Evolutionary conservation across 2,329 filamentous ascomycete genomes (phyloP).

Genomic region (Cladophialophora yegresii): DNA sequence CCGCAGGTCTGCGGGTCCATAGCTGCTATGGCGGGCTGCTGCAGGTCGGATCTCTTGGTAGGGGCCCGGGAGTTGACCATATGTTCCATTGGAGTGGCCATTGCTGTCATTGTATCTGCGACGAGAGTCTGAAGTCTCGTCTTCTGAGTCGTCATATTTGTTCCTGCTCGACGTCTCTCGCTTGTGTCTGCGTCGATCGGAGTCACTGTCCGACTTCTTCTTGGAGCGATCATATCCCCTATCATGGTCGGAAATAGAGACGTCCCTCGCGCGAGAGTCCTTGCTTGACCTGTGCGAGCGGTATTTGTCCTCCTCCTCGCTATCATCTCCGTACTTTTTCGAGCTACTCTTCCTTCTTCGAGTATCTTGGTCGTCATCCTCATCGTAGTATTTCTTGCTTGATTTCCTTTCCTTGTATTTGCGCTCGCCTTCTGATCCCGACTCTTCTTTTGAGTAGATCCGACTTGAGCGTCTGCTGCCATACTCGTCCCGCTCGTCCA

Average conservation of each 20-base stretch:
- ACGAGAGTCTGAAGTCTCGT: slow-evolving; percentile 26
- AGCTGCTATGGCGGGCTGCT: slow-evolving; percentile 28
- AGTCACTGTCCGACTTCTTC: slow-evolving; percentile 31
- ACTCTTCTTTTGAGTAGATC: slow-evolving; percentile 39
- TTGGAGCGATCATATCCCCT: slow-evolving; percentile 20
- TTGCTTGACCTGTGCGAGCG: slow-evolving; percentile 24
- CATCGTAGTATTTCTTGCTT: slow-evolving; percentile 39
- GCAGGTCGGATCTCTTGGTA: slow-evolving; percentile 22
- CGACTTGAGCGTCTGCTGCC: slow-evolving; percentile 25
- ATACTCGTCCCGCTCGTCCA: slow-evolving; percentile 38
- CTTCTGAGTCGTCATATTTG: slow-evolving; percentile 21
- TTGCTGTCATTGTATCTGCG: slow-evolving; percentile 11
- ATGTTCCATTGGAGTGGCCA: slow-evolving; percentile 5
- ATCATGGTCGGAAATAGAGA: slow-evolving; percentile 29
- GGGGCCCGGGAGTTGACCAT: slow-evolving; percentile 12
- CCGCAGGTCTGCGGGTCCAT: slow-evolving; percentile 45
- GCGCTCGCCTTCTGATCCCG: slow-evolving; percentile 33
- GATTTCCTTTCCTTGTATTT: slow-evolving; percentile 28
- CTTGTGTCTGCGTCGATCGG: slow-evolving; percentile 20
- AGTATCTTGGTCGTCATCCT: slow-evolving; percentile 39
- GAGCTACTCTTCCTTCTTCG: slow-evolving; percentile 34
- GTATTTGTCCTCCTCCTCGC: slow-evolving; percentile 28
- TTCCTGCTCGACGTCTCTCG: slow-evolving; percentile 22
- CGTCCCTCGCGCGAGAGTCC: slow-evolving; percentile 23
- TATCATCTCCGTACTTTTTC: slow-evolving; percentile 37